Conservation (phyloP, 2,329 filamentous ascomycete species). For the Beauveria caledonica region DNA sequence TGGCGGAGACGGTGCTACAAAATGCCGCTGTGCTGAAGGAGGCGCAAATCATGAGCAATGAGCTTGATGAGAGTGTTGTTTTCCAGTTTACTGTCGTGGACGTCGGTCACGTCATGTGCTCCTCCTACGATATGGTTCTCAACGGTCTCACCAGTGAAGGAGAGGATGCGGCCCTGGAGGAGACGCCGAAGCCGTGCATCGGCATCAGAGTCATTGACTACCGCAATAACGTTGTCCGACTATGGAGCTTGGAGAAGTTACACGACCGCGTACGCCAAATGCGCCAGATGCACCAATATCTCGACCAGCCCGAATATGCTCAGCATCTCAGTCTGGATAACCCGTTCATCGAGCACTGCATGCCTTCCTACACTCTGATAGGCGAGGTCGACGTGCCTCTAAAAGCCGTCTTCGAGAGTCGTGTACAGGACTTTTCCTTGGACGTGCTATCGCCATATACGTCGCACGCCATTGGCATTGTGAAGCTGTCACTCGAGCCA, state of each 20-base stretch:
- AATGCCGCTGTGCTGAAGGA: slow-evolving; percentile 86
- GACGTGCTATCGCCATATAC: slow-evolving; percentile 92
- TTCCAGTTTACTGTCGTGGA: slow-evolving; percentile 95
- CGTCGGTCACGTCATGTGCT: slow-evolving; percentile 77
- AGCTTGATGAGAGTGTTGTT: slow-evolving; percentile 83
- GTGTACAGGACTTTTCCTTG: slow-evolving; percentile 87
- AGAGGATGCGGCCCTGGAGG: slow-evolving; percentile 70
- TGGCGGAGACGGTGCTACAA: slow-evolving; percentile 87
- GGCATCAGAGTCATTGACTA: slow-evolving; percentile 88
- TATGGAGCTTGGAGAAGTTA: slow-evolving; percentile 93
- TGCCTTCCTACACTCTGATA: slow-evolving; percentile 85
- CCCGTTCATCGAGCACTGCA: slow-evolving; percentile 83
- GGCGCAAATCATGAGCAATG: slow-evolving; percentile 95
- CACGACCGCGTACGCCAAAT: slow-evolving; percentile 81
- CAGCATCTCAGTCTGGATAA: slow-evolving; percentile 90
- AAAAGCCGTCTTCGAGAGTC: slow-evolving; percentile 84
- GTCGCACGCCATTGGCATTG: slow-evolving; percentile 78
- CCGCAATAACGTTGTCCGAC: slow-evolving; percentile 72
- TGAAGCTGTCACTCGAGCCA: slow-evolving; percentile 85
- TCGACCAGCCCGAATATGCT: slow-evolving; percentile 89
- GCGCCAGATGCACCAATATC: slow-evolving; percentile 94
- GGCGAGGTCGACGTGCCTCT: slow-evolving; percentile 91
- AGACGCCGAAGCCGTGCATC: slow-evolving; percentile 79
- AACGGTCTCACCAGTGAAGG: slow-evolving; percentile 85
- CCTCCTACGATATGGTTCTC: slow-evolving; percentile 92